Conservation (phyloP, 75 land plant species). For the Pinus tabuliformis region DNA sequence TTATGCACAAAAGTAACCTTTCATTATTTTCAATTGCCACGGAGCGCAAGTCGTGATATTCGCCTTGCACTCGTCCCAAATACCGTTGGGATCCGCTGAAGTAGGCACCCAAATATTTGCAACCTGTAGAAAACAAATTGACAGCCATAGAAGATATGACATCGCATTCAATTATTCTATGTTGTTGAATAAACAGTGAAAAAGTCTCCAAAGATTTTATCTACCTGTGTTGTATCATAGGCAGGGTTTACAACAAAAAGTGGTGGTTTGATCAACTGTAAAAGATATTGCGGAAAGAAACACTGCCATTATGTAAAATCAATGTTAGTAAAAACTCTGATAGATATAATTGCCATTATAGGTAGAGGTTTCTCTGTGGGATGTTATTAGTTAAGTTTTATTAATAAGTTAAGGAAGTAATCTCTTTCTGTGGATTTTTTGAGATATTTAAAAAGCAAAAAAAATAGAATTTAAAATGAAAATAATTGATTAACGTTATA, state of each 20-base stretch:
- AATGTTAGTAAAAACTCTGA: background rate
- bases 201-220: background rate
- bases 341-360: no score
- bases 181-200: background rate
- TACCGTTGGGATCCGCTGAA: background rate
- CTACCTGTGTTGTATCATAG: constrained; percentile 75
- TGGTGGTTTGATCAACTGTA: constrained; percentile 42
- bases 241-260: constrained; percentile 65
- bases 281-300: constrained; percentile 71
- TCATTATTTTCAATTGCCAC: background rate
- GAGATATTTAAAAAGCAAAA: no score
- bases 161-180: background rate
- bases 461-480: no score
- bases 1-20: background rate
- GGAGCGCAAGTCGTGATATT: background rate
- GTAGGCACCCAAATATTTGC: background rate
- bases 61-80: background rate
- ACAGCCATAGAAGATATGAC: background rate
- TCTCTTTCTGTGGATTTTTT: no score
- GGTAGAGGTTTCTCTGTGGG: no score
- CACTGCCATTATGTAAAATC: constrained; percentile 41
- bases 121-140: background rate
- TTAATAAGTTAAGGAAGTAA: no score
- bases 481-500: no score
- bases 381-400: no score